Percentiles rank a stretch among this genome's conserved stretches.
These are phyloP conservation scores for Aspergillus uvarum DNA, from an alignment of 2,329 filamentous ascomycete species.

Conservation along the genomic window DNA sequence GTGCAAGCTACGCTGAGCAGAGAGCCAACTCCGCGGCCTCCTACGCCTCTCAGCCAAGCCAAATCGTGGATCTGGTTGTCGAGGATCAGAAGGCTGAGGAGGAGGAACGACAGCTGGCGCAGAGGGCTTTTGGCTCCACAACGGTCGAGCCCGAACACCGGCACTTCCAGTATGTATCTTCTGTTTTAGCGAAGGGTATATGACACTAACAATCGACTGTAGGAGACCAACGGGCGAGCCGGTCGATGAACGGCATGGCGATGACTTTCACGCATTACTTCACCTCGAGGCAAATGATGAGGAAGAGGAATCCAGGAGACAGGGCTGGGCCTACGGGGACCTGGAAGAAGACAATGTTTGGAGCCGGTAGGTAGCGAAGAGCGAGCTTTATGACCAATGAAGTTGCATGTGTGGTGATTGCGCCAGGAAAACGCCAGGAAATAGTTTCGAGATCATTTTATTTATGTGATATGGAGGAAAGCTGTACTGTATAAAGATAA, in stretches of 20 bases:
- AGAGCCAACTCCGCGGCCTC: slow-evolving; percentile 45
- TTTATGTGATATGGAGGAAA: too few species aligned
- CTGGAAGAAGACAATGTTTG: slow-evolving; percentile 42
- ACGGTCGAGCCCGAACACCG: slow-evolving; percentile 53
- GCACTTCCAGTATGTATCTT: slow-evolving; percentile 33
- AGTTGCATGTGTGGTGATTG: slow-evolving; percentile 3
- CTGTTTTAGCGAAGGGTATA: neutral
- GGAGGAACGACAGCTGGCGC: slow-evolving; percentile 59
- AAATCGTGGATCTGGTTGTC: slow-evolving; percentile 66
- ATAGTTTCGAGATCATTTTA: neutral
- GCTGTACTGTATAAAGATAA: too few species aligned
- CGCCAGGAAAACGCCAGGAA: neutral
- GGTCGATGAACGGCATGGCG: slow-evolving; percentile 25
- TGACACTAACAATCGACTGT: slow-evolving; percentile 20
- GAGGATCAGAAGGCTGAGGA: slow-evolving; percentile 64
- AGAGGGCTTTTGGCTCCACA: slow-evolving; percentile 61
- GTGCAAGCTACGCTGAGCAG: slow-evolving; percentile 27
- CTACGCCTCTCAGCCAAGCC: slow-evolving; percentile 58
- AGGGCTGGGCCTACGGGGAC: slow-evolving; percentile 30
- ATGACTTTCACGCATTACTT: neutral
- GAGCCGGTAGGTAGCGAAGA: slow-evolving; percentile 24
- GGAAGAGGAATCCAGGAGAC: neutral
- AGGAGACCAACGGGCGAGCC: slow-evolving; percentile 35
- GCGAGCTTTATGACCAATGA: neutral
- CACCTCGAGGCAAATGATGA: neutral